Base-by-base conservation (phyloP, 108 stramenopile genomes). In the Cyclotella baltica region DNA sequence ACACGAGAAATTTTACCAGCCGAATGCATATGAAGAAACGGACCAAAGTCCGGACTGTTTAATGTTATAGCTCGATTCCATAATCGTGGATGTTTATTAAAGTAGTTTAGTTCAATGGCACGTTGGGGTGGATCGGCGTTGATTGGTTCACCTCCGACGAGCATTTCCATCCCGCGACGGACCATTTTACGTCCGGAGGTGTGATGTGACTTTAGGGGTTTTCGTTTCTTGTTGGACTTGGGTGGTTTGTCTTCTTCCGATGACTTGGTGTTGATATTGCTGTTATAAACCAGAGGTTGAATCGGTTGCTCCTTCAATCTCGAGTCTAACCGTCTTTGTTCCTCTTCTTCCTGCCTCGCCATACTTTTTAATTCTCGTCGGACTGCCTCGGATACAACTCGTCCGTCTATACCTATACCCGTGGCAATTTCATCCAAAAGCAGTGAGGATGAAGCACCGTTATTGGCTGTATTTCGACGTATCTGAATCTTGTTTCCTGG, bases 121-220 rank as follows among this genome's bases (percentile, higher is more conserved):
- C 92, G 66, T 55, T 86, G 88, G 9, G 94, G 94, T 43, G 94
- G 94, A 78, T 95, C 91, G 28, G 94, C 94, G 73, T 91, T 92
- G 69, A 95, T 93, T 25, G 92, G 92, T 29, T 90, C 88, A 2
- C 94, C 94, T 18, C 91, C 91, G 0, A 95, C 94, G 27, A 95
- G 80, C 94, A 95, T 95, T 80, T 95, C 94, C 92, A 95, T 95
- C 22, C 94, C 94, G 48, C 93, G 70, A 0, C 93, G 91, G 0
- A 92, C 87, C 87, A 94, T 84, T 74, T 90, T 94, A 19, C 88
- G 77, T 20, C 78, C 81, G 33, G 73, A 27, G 30, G 31, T 30
- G 20, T 59, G 57, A 15, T 62, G 48, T n/a, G 11, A 38, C 28
- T 61, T 53, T 68, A 20, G 34, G 48, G 33, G n/a, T 33, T 30